Conservation (phyloP, 2,329 filamentous ascomycete species). For the Talaromyces rugulosus region DNA sequence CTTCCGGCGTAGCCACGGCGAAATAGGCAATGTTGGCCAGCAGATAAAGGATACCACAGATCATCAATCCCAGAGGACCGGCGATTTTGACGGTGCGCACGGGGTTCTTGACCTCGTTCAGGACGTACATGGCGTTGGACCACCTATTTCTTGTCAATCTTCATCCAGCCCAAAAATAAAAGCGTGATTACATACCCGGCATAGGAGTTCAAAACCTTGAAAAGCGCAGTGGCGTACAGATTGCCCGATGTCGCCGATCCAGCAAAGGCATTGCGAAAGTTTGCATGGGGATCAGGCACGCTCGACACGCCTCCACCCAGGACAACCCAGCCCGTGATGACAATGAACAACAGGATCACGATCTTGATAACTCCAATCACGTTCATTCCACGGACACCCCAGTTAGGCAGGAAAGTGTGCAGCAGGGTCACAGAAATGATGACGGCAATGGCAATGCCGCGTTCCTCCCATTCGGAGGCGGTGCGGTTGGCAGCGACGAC, state of each 20-base stretch:
- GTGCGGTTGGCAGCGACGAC: constrained; percentile 19
- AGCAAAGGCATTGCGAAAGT: constrained; percentile 12
- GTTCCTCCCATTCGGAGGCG: constrained; percentile 22
- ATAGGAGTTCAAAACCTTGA: constrained; percentile 56
- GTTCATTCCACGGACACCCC: constrained; percentile 43
- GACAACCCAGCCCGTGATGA: constrained; percentile 28
- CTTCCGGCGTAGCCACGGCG: constrained; percentile 49
- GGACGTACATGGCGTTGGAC: constrained; percentile 28
- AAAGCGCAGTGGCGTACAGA: constrained; percentile 48
- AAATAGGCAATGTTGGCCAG: constrained; percentile 55
- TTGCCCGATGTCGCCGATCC: constrained; percentile 31
- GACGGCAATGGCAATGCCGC: constrained; percentile 24
- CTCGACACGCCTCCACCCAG: constrained; percentile 12
- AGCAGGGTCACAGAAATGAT: constrained; percentile 35
- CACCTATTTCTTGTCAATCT: constrained; percentile 14
- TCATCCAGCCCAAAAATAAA: constrained; percentile 26
- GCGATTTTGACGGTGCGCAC: constrained; percentile 52
- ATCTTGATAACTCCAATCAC: constrained; percentile 44
- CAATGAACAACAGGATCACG: constrained; percentile 36
- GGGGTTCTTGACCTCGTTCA: constrained; percentile 52
- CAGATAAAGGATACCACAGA: constrained; percentile 49
- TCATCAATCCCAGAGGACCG: constrained; percentile 47
- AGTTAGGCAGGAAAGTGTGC: constrained; percentile 36
- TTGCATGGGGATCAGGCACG: constrained; percentile 12
- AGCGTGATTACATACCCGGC: constrained; percentile 40